phyloP scores from a whole-genome alignment of 805 yeast genomes.

The Candida dajiaensis region DNA sequence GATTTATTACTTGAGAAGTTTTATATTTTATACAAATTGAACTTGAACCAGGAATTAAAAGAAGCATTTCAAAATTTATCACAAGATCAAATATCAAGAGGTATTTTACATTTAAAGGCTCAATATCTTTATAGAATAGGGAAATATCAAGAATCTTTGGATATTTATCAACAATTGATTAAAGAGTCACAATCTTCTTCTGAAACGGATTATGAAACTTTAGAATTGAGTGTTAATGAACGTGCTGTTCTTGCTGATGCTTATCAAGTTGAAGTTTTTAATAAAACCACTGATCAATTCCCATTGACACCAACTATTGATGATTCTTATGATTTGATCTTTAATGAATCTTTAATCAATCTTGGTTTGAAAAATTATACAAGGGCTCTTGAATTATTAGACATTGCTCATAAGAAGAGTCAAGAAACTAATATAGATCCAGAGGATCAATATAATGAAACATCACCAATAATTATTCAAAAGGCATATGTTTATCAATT shows the following conservation, averaged over 20 bases:
- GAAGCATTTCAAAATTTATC: conserved; percentile 18
- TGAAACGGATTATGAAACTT: conserved; percentile 30
- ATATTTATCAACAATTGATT: conserved; percentile 44
- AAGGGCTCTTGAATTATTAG: conserved; percentile 37
- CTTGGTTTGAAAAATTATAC: conserved; percentile 37
- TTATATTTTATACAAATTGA: conserved; percentile 57
- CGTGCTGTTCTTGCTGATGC: conserved; percentile 57
- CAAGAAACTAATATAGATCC: conserved; percentile 32
- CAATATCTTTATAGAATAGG: conserved; percentile 51
- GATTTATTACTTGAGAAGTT: conserved; percentile 46
- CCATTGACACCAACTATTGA: conserved; percentile 15
- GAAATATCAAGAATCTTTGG: conserved; percentile 40
- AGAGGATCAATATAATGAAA: conserved; percentile 43
- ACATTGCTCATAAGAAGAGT: conserved; percentile 38
- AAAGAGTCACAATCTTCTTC: conserved; percentile 26
- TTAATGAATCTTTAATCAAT: conserved; percentile 57
- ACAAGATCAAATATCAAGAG: conserved; percentile 26
- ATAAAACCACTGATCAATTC: conserved; percentile 10
- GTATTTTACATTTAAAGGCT: conserved; percentile 44
- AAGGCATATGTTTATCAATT: conserved; percentile 49
- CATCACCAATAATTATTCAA: conserved; percentile 59
- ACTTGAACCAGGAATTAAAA: conserved; percentile 28
- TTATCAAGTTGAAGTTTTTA: conserved; percentile 14
- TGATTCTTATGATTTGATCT: conserved; percentile 52
- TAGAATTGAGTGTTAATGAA: conserved; percentile 64